Conservation (phyloP, 192 early-diverging fungal species). For the Hyaloraphidium curvatum region DNA sequence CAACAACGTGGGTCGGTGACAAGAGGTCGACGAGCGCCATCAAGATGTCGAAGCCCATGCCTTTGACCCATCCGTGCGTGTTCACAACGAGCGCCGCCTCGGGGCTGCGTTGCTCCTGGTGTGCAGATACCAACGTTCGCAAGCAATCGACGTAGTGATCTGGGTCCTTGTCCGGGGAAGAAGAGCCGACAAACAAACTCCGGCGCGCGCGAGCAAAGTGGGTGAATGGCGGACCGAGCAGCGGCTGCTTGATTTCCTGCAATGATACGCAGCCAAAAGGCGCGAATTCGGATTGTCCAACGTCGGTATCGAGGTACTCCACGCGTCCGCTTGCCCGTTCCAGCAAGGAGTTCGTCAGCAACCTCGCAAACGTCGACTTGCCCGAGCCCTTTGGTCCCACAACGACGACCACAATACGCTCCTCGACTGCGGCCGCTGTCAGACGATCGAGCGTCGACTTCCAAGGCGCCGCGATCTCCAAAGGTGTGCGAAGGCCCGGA, state of each 20-base stretch:
- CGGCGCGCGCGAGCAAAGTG: no score
- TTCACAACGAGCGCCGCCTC: background rate
- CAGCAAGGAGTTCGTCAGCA: background rate
- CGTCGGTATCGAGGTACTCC: background rate
- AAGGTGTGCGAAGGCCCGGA: no score
- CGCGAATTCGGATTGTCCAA: background rate
- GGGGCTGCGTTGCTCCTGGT: no score
- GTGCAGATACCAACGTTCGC: no score
- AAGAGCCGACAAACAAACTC: background rate
- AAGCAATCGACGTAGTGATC: background rate
- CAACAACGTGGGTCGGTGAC: no score
- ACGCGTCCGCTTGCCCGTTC: background rate
- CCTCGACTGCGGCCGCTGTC: no score
- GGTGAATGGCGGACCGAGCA: no score
- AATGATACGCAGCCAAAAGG: background rate
- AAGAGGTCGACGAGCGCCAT: background rate
- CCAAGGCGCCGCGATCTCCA: no score
- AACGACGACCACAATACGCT: background rate
- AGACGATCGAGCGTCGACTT: no score
- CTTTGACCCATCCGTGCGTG: background rate
- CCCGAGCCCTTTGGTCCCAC: background rate
- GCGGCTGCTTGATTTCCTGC: background rate
- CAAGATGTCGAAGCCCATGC: background rate
- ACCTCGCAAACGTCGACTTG: background rate
- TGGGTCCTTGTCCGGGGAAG: background rate